A percentile compares a stretch with the other conserved stretches of the same genome.
Evolutionary conservation across 2,329 filamentous ascomycete genomes (phyloP).

Genomic region (Pseudogymnoascus sp.): DNA sequence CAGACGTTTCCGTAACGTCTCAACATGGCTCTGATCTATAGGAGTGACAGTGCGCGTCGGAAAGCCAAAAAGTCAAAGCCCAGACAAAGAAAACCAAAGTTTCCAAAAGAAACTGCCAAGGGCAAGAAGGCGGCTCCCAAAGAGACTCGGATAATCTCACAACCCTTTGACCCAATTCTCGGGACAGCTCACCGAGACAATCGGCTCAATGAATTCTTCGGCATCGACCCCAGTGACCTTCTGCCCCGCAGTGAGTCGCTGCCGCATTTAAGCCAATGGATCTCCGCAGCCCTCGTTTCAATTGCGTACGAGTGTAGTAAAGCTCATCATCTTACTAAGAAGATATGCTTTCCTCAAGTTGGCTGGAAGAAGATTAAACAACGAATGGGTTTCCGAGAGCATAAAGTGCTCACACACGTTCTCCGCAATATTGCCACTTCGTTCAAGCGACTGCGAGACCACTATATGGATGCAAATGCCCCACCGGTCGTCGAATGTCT

Average conservation of each 20-base stretch:
- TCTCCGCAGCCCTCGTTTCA: neutral
- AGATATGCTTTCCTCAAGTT: neutral
- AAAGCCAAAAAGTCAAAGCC: neutral
- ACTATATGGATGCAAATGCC: neutral
- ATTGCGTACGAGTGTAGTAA: neutral
- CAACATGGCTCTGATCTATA: neutral
- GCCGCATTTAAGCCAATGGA: neutral
- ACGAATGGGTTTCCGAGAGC: neutral
- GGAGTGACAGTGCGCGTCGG: neutral
- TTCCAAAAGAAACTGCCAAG: neutral
- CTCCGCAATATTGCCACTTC: neutral
- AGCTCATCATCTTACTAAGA: neutral
- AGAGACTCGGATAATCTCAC: neutral
- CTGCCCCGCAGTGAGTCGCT: neutral
- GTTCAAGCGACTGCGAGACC: neutral
- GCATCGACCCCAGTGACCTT: neutral
- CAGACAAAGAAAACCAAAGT: neutral
- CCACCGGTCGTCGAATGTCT: neutral
- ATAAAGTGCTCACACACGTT: neutral
- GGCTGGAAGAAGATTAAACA: neutral
- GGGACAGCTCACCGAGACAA: neutral
- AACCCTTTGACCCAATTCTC: neutral
- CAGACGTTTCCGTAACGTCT: neutral
- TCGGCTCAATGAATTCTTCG: neutral
- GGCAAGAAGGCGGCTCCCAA: neutral